A percentile compares a stretch with the other conserved stretches of the same genome.
These are phyloP conservation scores for Tricholoma sp. DNA, from an alignment of 768 basidiomycete species.

Conservation along the genomic window DNA sequence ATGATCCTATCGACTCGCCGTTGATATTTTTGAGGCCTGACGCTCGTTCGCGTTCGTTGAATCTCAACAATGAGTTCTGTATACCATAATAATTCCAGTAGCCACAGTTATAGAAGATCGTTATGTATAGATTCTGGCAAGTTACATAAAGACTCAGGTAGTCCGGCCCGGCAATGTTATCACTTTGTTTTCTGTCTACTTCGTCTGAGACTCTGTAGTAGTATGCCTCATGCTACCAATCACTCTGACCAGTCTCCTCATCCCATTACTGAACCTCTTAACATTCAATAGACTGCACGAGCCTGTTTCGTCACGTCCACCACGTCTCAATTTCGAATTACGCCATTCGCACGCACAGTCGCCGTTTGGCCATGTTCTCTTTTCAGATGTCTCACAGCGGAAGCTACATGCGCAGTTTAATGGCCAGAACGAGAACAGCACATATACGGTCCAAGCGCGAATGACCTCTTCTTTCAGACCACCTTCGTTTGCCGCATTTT, in stretches of 20 bases:
- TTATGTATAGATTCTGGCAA: no score
- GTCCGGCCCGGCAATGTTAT: background rate
- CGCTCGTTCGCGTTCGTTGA: background rate
- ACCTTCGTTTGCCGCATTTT: constrained; percentile 40
- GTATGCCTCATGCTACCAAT: constrained; percentile 46
- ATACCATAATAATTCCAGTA: background rate
- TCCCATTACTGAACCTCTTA: constrained; percentile 34
- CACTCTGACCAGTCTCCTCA: constrained; percentile 43
- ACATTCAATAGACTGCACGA: constrained; percentile 3
- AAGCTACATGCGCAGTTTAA: constrained; percentile 4
- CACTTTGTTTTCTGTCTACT: background rate
- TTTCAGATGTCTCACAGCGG: constrained; percentile 40
- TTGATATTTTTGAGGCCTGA: background rate
- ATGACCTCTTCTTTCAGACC: constrained; percentile 37
- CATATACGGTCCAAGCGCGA: constrained; percentile 35
- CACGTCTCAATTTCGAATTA: constrained; percentile 43
- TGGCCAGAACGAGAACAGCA: constrained; percentile 10
- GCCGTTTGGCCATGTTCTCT: constrained; percentile 42
- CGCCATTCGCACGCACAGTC: constrained; percentile 61
- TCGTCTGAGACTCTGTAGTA: constrained; percentile 2
- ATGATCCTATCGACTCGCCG: background rate
- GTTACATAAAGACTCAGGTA: background rate
- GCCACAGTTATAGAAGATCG: no score
- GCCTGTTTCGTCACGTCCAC: constrained; percentile 1
- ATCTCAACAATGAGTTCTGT: background rate